phyloP scores from a whole-genome alignment of 139 green algal genomes.

The Auxenochlorella pyrenoidosa region DNA sequence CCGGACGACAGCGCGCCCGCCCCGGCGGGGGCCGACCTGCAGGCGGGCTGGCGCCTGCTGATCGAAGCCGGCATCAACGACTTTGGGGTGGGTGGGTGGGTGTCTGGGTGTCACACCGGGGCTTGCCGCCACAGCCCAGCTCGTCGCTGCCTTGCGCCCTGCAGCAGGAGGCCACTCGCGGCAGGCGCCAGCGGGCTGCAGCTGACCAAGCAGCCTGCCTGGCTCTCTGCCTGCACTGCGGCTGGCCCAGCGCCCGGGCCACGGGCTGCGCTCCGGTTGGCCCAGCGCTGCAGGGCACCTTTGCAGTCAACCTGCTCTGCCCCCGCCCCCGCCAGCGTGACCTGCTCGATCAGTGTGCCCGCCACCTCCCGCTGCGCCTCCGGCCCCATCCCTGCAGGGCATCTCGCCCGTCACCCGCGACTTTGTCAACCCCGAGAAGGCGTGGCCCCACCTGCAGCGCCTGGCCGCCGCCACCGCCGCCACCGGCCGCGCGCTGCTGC shows the following conservation, averaged over 20 bases:
- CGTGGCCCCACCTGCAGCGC: conserved; percentile 80
- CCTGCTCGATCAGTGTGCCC: too few relatives aligned
- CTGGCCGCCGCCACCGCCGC: conserved; percentile 71
- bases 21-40: background rate
- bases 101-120: background rate
- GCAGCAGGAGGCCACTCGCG: too few relatives aligned
- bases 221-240: too few relatives aligned
- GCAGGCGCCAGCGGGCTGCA: too few relatives aligned
- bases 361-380: background rate
- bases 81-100: conserved; percentile 64
- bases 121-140: background rate
- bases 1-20: conserved; percentile 22
- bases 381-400: conserved; percentile 25
- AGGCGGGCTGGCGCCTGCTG: conserved; percentile 65
- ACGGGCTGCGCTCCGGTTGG: too few relatives aligned
- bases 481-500: conserved; percentile 75
- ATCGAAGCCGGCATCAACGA: conserved; percentile 89
- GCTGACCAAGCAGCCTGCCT: too few relatives aligned
- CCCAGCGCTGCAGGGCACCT: too few relatives aligned
- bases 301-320: background rate
- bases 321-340: background rate
- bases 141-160: too few relatives aligned
- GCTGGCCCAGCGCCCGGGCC: too few relatives aligned
- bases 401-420: conserved; percentile 87
- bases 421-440: conserved; percentile 85